Evolutionary conservation across 306 rosid species (phyloP).

Genomic region (Malus domestica): DNA sequence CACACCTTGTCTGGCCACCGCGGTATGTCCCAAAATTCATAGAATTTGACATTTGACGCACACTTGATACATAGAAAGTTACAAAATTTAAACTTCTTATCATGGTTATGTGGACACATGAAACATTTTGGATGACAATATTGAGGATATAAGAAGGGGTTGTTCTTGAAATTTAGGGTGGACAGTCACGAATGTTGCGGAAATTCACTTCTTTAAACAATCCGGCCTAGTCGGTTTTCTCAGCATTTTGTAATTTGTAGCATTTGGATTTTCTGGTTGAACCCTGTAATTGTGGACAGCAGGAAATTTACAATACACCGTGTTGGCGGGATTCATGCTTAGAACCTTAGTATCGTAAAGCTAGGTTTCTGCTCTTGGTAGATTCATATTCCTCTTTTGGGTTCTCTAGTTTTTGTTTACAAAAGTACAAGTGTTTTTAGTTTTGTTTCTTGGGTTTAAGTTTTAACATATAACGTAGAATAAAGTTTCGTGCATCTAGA

Average conservation of each 20-base stretch:
- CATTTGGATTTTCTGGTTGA: neutral
- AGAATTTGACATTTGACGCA: neutral
- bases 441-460: too few relatives aligned
- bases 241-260: neutral
- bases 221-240: neutral
- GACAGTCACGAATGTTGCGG: neutral
- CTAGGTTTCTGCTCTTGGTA: neutral
- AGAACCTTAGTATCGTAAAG: neutral
- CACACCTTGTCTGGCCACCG: slow-evolving; percentile 93
- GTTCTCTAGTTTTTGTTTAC: neutral
- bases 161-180: too few relatives aligned
- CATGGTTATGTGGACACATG: neutral
- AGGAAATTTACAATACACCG: neutral
- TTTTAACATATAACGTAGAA: too few relatives aligned
- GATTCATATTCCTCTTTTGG: neutral
- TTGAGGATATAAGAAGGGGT: neutral
- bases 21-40: slow-evolving; percentile 33
- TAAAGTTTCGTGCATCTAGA: too few relatives aligned
- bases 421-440: too few relatives aligned
- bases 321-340: neutral
- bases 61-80: neutral
- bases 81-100: neutral
- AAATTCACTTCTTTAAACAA: neutral
- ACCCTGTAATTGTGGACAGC: neutral
- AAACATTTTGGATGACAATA: neutral